Base-by-base conservation (phyloP, 2,329 filamentous ascomycete genomes). In the Calonectria pauciramosa region DNA sequence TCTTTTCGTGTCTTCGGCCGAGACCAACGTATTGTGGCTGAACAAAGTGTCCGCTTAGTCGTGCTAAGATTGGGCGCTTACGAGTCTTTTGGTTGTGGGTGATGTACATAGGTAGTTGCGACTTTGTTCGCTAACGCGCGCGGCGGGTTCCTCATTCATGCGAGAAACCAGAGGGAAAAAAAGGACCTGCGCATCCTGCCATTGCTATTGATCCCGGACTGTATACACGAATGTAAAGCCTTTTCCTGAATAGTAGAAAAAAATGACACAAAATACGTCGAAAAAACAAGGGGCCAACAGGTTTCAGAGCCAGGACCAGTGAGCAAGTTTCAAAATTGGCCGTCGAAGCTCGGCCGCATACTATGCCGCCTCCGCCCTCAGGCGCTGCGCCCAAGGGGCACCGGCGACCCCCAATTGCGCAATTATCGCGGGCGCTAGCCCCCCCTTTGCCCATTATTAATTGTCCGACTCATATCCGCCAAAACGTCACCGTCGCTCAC, bases 291-390 rank as follows among this genome's bases (percentile, higher is more conserved):
- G 78, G 78, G 76, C 72, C 77, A 78, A 68, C 72, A 74, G 70
- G 66, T 80, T 78, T 75, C 75, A 74, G 41, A 70, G 41, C 73
- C 71, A 30, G 41, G 73, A 76, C 77, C 71, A 49, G 76, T 80
- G 78, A 80, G 79, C 77, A 80, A 38, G 79, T 80, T 80, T 80
- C 79, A 80, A 26, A 32, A 51, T n/a, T 52, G 38, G 38, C 20
- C 20, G 49, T 72, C 60, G 28, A 65, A 20, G 34, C 49, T 64
- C 71, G 36, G 59, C 47, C 54, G 52, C 52, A 60, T 59, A 44
- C 71, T 69, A 32, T 54, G 36, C 66, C 66, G 59, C 60, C 30
- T 4, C 47, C 66, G 68, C 69, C 26, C 28, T 32, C 30, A 63
- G 23, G 56, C 36, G 23, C 34, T 63, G 71, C 71, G 49, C 52